Evolutionary conservation across 129 eudicot genomes (phyloP).

Genomic region (Flaveria linearis): DNA sequence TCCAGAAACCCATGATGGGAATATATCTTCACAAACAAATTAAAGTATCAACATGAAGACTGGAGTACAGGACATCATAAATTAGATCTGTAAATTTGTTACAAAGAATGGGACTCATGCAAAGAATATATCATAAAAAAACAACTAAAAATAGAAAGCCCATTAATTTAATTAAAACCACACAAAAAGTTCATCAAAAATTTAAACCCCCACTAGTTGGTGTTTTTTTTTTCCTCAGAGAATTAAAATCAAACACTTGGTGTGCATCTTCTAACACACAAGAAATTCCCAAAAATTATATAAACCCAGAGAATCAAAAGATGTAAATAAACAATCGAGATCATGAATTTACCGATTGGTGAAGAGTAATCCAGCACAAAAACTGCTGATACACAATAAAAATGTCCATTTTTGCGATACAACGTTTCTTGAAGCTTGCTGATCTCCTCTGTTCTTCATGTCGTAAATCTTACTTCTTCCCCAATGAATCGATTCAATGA

Average conservation of each 20-base stretch:
- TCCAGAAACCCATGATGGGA: conserved; percentile 22
- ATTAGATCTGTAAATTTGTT: conserved; percentile 30
- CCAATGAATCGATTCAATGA: conserved; percentile 21
- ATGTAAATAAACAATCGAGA: not conserved
- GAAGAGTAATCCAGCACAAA: conserved; percentile 89
- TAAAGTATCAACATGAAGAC: not conserved
- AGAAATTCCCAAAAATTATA: not conserved
- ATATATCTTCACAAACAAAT: conserved; percentile 21
- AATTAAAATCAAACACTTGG: conserved; percentile 6
- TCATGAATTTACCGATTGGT: conserved; percentile 66
- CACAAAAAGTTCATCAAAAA: not conserved
- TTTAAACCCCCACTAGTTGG: not conserved
- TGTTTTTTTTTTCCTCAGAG: not conserved
- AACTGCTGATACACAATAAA: conserved; percentile 72
- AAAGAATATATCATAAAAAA: conserved; percentile 20
- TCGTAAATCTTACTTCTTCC: conserved; percentile 1
- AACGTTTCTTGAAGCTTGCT: conserved; percentile 51
- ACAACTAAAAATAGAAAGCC: conserved; percentile 21
- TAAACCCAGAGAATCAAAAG: not conserved
- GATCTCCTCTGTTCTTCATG: conserved; percentile 75
- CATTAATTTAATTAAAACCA: not conserved
- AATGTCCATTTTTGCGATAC: conserved; percentile 69
- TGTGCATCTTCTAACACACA: conserved; percentile 11
- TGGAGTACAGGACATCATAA: conserved; percentile 26
- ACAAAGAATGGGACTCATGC: conserved; percentile 18